A percentile compares a stretch with the other conserved stretches of the same genome.
These are phyloP conservation scores for Lolium perenne DNA, from an alignment of 176 grass and related monocot species.

Conservation along the genomic window DNA sequence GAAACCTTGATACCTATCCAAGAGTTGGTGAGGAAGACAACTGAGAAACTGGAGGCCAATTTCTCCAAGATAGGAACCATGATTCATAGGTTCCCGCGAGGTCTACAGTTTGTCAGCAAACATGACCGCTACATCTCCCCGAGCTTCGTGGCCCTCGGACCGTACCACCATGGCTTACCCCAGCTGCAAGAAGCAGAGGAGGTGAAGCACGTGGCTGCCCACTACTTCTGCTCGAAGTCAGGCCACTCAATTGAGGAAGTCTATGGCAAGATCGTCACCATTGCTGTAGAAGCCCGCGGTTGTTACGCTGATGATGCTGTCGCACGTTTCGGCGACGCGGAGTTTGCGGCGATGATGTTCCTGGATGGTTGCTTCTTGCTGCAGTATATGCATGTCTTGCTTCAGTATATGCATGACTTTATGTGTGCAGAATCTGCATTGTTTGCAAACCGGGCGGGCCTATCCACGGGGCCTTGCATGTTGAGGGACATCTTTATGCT, in stretches of 20 bases:
- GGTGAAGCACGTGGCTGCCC: no score
- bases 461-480: neutral
- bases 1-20: neutral
- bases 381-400: neutral
- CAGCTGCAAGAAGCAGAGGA: neutral
- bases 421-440: no score
- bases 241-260: neutral
- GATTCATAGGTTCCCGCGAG: neutral
- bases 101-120: neutral
- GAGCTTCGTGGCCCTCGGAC: constrained; percentile 5
- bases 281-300: neutral
- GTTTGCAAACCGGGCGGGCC: neutral
- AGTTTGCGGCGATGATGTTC: neutral
- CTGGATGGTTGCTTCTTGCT: neutral
- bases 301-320: neutral
- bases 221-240: no score
- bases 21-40: neutral
- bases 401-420: neutral
- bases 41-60: neutral
- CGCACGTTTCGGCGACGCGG: neutral
- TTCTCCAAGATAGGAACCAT: neutral
- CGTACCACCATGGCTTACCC: neutral
- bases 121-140: neutral
- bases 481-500: neutral
- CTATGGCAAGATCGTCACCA: neutral